Percentiles rank a stretch among this genome's conserved stretches.
phyloP scores from a whole-genome alignment of 805 yeast species.

The Yamadazyma laniorum region DNA sequence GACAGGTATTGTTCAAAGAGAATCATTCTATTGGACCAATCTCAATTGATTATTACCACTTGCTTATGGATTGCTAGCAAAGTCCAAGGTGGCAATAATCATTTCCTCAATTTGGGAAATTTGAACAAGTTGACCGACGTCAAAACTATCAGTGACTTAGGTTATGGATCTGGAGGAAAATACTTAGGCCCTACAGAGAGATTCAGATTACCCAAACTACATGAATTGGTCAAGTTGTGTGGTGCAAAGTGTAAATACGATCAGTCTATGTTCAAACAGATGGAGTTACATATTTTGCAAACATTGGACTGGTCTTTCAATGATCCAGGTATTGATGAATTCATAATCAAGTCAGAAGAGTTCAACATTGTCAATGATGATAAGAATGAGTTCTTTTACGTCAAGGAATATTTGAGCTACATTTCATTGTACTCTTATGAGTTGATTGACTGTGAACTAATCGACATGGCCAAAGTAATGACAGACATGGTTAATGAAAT shows the following conservation, averaged over 20 bases:
- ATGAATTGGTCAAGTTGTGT: slow-evolving; percentile 70
- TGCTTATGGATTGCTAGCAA: slow-evolving; percentile 93
- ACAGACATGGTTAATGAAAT: slow-evolving; percentile 32
- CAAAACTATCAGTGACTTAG: slow-evolving; percentile 36
- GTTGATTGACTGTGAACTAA: slow-evolving; percentile 34
- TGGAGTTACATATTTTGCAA: slow-evolving; percentile 49
- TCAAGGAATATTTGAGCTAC: slow-evolving; percentile 52
- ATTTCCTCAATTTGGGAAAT: slow-evolving; percentile 49
- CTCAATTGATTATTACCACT: slow-evolving; percentile 87
- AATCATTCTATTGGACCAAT: slow-evolving; percentile 79
- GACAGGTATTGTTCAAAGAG: slow-evolving; percentile 91
- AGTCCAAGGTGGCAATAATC: slow-evolving; percentile 72
- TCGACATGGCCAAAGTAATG: slow-evolving; percentile 30
- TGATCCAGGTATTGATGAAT: slow-evolving; percentile 53
- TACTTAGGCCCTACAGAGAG: slow-evolving; percentile 71
- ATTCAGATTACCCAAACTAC: slow-evolving; percentile 68
- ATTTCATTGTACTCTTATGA: slow-evolving; percentile 47
- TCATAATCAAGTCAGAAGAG: slow-evolving; percentile 34
- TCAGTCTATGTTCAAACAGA: slow-evolving; percentile 53
- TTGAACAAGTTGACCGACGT: slow-evolving; percentile 20
- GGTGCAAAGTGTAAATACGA: slow-evolving; percentile 57
- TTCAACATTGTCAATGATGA: slow-evolving; percentile 21
- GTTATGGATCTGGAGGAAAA: slow-evolving; percentile 54
- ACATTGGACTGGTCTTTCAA: slow-evolving; percentile 63
- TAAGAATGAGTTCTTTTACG: slow-evolving; percentile 36